phyloP scores from a whole-genome alignment of 495 filamentous ascomycete species.

The Opeltia flavorubescens region DNA sequence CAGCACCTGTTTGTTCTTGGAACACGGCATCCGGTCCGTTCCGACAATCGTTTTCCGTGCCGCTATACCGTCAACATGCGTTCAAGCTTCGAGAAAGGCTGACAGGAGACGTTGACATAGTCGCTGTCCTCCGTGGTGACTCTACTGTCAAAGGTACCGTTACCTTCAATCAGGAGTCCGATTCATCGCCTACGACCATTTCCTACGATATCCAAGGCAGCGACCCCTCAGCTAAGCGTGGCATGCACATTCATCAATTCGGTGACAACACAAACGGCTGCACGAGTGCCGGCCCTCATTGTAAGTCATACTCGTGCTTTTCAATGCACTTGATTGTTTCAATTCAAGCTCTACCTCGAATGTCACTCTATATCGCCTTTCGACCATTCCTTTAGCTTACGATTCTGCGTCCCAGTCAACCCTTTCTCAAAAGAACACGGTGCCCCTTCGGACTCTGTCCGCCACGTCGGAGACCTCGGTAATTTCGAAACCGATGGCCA shows the following conservation, averaged over 20 bases:
- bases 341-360: conserved; percentile 80
- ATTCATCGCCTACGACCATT: conserved; percentile 68
- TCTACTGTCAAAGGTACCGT: conserved; percentile 83
- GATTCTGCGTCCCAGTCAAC: conserved; percentile 55
- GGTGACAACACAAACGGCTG: conserved; percentile 99
- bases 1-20: not conserved
- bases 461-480: conserved; percentile 93
- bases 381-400: not conserved
- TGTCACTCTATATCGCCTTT: not conserved
- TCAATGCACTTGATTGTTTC: not conserved
- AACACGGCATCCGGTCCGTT: not conserved
- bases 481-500: conserved; percentile 91
- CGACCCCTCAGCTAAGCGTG: conserved; percentile 90
- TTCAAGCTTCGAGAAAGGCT: conserved; percentile 8
- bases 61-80: conserved; percentile 4
- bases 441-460: conserved; percentile 61
- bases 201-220: conserved; percentile 85
- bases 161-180: conserved; percentile 82
- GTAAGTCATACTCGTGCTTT: conserved; percentile 34
- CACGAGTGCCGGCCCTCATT: conserved; percentile 93
- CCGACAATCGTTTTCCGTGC: too few relatives aligned
- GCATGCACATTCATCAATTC: conserved; percentile 95
- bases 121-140: conserved; percentile 94
- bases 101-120: conserved; percentile 27
- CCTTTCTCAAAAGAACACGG: conserved; percentile 85